Evolutionary conservation across 208 protist species (phyloP), one percentile per base, ranked within the genome.

Genomic region (Herpetomonas muscarum): DNA sequence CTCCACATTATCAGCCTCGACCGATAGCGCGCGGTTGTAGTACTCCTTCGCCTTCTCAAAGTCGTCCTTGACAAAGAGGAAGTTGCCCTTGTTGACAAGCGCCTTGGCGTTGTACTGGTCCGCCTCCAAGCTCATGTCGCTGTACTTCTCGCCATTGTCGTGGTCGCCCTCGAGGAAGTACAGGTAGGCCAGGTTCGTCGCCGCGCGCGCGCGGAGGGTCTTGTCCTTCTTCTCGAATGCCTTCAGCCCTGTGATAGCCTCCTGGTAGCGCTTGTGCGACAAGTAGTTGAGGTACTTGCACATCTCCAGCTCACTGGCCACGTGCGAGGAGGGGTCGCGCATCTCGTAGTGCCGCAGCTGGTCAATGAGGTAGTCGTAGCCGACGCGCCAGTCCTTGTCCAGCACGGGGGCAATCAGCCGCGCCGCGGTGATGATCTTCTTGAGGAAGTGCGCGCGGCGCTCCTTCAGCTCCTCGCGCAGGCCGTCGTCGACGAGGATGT

Each of bases 81-180:
- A 97, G 74, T 98, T 98, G 26, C 96, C 97, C 74, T 97, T 97
- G 76, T 98, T 98, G 1, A 98, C 97, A 2, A 98, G 79, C 30
- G 97, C 97, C 67, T 90, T 96, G 45, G 97, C 94, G 76, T 99
- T 99, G 85, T 98, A 98, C 67, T 89, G 79, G 67, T 99, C 93
- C 41, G 93, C 77, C 66, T 89, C 77, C 45, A 99, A 66, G 42
- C 95, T 97, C 60, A 96, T 77, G 52, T 98, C 82, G 62, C 96
- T 97, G 77, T 99, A 98, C 65, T 95, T 93, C 60, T 98, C 89
- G 19, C 96, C 96, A 64, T 87, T 98, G 17, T 97, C 91, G 66
- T 91, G 84, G 74, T 98, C 96, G 56, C 92, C 93, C 65, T 98
- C 97, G n/a, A 99, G 83, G 73, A 98, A 98, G 85, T 99, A 99